Conservation (phyloP, 345 rosid species). For the Excoecaria agallocha region DNA sequence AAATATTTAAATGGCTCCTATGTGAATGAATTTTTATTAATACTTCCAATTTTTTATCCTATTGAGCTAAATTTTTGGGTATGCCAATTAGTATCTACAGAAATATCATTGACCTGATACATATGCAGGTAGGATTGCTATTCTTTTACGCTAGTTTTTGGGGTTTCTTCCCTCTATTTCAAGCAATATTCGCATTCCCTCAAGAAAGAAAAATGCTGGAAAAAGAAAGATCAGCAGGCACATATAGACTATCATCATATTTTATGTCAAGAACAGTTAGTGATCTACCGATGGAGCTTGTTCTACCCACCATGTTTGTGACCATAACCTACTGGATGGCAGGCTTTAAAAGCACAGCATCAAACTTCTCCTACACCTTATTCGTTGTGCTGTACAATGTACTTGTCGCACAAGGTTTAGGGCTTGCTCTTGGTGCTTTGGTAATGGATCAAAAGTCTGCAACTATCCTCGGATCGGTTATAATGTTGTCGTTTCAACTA, state of each 20-base stretch:
- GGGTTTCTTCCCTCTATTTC: slow-evolving; percentile 66
- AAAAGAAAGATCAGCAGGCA: slow-evolving; percentile 82
- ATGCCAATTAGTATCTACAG: too few relatives aligned
- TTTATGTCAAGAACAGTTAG: slow-evolving; percentile 57
- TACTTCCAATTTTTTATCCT: too few relatives aligned
- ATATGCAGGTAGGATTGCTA: slow-evolving; percentile 65
- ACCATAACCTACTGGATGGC: slow-evolving; percentile 69
- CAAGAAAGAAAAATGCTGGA: slow-evolving; percentile 73
- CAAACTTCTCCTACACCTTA: slow-evolving; percentile 46
- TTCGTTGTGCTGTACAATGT: slow-evolving; percentile 35
- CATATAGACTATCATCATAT: slow-evolving; percentile 77
- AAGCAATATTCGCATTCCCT: slow-evolving; percentile 82
- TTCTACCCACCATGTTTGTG: slow-evolving; percentile 55
- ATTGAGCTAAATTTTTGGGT: too few relatives aligned
- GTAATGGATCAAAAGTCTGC: slow-evolving; percentile 49
- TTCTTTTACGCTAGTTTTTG: slow-evolving; percentile 68
- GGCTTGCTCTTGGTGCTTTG: slow-evolving; percentile 56
- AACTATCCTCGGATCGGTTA: slow-evolving; percentile 33
- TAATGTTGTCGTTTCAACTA: slow-evolving; percentile 39
- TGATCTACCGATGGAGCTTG: slow-evolving; percentile 78
- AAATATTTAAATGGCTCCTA: too few relatives aligned
- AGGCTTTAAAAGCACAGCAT: slow-evolving; percentile 44
- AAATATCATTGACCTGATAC: too few relatives aligned
- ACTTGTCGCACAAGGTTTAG: slow-evolving; percentile 49
- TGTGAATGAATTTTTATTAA: too few relatives aligned